Evolutionary conservation across 2,329 filamentous ascomycete species (phyloP), one percentile per base, ranked within the genome.

Genomic region (Colletotrichum eremochloae): DNA sequence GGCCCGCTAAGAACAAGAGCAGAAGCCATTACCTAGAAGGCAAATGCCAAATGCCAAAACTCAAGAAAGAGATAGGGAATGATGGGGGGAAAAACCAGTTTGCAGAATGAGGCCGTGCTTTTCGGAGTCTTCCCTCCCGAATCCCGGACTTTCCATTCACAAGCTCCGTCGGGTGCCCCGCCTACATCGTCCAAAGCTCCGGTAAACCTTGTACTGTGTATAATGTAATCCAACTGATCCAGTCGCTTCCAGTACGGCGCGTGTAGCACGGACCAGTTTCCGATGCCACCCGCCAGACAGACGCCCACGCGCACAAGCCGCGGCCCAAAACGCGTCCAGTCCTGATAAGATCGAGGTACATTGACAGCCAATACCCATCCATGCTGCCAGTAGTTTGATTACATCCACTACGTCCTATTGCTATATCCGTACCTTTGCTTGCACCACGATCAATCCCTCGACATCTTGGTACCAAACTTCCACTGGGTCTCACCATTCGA

Each of bases 291-390:
- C 48, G 48, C 24, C 48, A 3, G 48, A 15, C 38, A 64, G 33
- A 38, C 33, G 48, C 62, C 62, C 29, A 52, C 46, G 46, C 44
- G 20, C 44, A 55, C 29, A 36, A 20, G 38, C 62, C 61, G 18
- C 48, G 36, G n/a, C 61, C 61, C n/a, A 63, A 33, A 46, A 64
- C 62, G 62, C 62, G 62, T 56, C 38, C 33, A 52, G 46, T 29
- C 33, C 60, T 40, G 46, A 18, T n/a, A 29, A 63, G 61, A 53
- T 63, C 61, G 33, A 53, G 61, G 36, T 52, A 18, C 33, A 52
- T 33, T 52, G 46, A 52, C 24, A 40, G 36, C 46, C 58, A 62
- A n/a, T 48, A 44, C n/a, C 46, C 46, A 53, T 42, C 15, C 33
- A 52, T n/a, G 60, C 60, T 29, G 24, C 12, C 31, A 3, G 36